Base-by-base conservation (phyloP, 108 stramenopile genomes). In the Parmales sp. region DNA sequence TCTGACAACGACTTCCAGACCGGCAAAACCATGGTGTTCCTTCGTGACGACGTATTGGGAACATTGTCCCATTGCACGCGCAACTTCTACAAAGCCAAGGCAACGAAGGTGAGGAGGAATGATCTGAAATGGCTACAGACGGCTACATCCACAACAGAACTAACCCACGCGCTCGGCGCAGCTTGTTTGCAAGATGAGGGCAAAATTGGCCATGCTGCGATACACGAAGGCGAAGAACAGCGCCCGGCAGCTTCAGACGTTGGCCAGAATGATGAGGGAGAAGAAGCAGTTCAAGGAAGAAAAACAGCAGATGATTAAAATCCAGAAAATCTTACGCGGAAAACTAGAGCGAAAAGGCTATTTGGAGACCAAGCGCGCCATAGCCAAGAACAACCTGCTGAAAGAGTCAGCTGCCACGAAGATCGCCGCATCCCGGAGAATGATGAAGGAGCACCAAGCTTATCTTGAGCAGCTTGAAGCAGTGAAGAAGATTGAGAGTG, bases 241-340 rank as follows among this genome's bases (percentile, higher is more conserved):
- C 2, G 54, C 54, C 2, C 36, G 31, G 9, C 54, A 60, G 26
- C 26, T 60, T 2, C 31, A 60, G 26, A 34, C 54, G 29, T 60
- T 60, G 31, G 54, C 54, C 28, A 3, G 54, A 3, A 60, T 60
- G 54, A 7, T 60, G 26, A 28, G 54, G 29, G 36, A 31, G 54
- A 60, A 60, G 54, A 60, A 60, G 31, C 29, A 60, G 31, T 60
- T 60, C 54, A 60, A 60, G 28, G 11, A 60, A 34, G 54, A 60
- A 34, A 60, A 60, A 34, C 31, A 26, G 16, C 54, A 34, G 31
- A 60, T 60, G 54, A 60, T 20, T 34, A 60, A 60, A 31, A 60
- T 60, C 16, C 54, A 60, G 54, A 20, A 11, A 1, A 28, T 34
- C 31, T 28, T 60, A 13, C 13, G 54, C 11, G 54, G 54, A 11